Base-by-base conservation (phyloP, 2,329 filamentous ascomycete species). In the Fusarium odoratissimum region DNA sequence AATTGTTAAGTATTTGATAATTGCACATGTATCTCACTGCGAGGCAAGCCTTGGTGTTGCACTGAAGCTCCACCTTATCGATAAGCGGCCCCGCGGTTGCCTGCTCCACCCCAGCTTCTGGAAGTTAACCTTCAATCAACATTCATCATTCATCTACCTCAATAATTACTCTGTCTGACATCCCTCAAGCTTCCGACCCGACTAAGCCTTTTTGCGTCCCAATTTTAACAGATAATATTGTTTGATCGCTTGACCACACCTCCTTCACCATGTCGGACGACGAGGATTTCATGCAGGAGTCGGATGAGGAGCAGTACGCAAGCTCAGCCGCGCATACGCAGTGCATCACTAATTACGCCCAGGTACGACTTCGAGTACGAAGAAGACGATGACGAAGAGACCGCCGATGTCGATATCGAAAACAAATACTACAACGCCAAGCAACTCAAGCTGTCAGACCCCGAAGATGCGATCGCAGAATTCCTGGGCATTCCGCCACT, bases 391-490 rank as follows among this genome's bases (percentile, higher is more conserved):
- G 95, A 96, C 54, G 93, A 97, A 46, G 92, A 97, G 64, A 91
- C 89, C 37, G 95, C 92, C 64, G 94, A 98, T 81, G 93, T 98
- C 77, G 95, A 95, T 75, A 97, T 98, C 81, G 96, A 99, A 82
- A 99, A 99, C 86, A 98, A 97, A 85, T 99, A 99, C 86, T 99
- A 98, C 88, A 98, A 98, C 83, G 96, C 96, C 46, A 99, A 99
- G 84, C 95, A 98, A 84, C 91, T 97, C 80, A 99, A 98, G 86
- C 87, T 87, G 46, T 91, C 92, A 71, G 94, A 95, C 64, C 95
- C 95, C 1, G 90, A 96, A 78, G 94, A 94, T 76, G 96, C 96
- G 4, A 93, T 99, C 62, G 90, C 91, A 40, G 95, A 98, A 81
- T 99, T 99, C 78, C 85, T 98, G n/a, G 93, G 91, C 37, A 92